Evolutionary conservation across 1,139 yeast genomes (phyloP), one percentile per base, ranked within the genome.

Genomic region (Geotrichum reessii): DNA sequence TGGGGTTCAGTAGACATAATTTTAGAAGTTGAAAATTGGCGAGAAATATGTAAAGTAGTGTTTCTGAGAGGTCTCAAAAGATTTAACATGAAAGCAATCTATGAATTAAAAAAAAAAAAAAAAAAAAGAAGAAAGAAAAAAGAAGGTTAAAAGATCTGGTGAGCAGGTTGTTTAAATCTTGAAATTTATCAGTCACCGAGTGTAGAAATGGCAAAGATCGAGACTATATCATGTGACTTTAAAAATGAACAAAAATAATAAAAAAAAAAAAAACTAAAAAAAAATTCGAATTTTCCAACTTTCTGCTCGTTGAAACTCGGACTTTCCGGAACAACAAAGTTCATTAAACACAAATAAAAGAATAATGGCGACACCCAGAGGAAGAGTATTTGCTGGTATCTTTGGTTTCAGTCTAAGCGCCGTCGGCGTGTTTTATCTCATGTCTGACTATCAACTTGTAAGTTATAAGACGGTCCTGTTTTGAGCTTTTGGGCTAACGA

Each of bases 371-470:
- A 58, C 61, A 2, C 55, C 61, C 12, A 50, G 54, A 12, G 61
- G 61, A 17, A 42, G 61, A 47, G 57, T 58, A 27, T 47, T 58
- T 28, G 61, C 61, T 24, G 55, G 51, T 28, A 53, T 58, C 24
- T 12, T 44, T 6, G 61, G 61, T 22, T 47, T 58, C 33, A 47
- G 50, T 19, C 24, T 55, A 25, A 54, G 61, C 22, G 50, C 61
- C 5, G 33, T 19, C 17, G 54, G 42, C 12, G 57, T 56, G 3
- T 58, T 50, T 19, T 55, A 55, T 47, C 49, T 58, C 31, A 47
- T 58, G 50, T 58, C 61, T 11, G 61, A 58, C 40, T 58, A 58
- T 47, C 55, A 58, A 56, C 58, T 58, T 22, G 61, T 58, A 53
- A 24, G 61, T 52, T 12, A 5, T 25, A 7, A 25, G 28, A 25